Base-by-base conservation (phyloP, 2,329 filamentous ascomycete genomes). In the Pseudogymnoascus sp. region DNA sequence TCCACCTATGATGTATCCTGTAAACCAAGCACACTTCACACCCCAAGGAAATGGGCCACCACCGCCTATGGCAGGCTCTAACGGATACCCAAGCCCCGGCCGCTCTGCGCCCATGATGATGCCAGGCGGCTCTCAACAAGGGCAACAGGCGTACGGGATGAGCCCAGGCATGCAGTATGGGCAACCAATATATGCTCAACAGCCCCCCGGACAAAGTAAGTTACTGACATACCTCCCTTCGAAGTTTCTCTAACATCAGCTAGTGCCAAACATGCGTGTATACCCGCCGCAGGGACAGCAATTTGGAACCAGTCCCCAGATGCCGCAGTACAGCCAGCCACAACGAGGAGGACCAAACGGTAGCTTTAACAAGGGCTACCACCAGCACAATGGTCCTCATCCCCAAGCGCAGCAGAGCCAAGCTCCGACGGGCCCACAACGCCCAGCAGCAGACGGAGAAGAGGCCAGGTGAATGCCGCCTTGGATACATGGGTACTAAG, bases 81-180 rank as follows among this genome's bases (percentile, higher is more conserved):
- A 87, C 69, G 91, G 91, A 15, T 96, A 90, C 72, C 90, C 91
- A n/a, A 97, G 93, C 73, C 93, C 93, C 0, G 87, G 91, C 64
- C 85, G 92, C 59, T 87, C 87, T 28, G 91, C 95, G 11, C 88
- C 91, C 1, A 91, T 96, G 87, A 97, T 97, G 93, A 90, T 88
- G 71, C 93, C 93, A 68, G 91, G 96, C 77, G 91, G 91, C 63
- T 97, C 93, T 28, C 93, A 97, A 72, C 93, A 96, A 74, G 92
- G 93, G 42, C 80, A 80, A 64, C 80, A 80, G 59, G 85, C 80
- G 77, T 93, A 83, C 79, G 89, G 84, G 67, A 90, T 93, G 87
- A 89, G 87, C 70, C 88, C 88, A 47, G 87, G 81, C 62, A 82
- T 87, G 76, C 89, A 91, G 62, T 74, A 71, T 63, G 69, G 69